A percentile compares a stretch with the other conserved stretches of the same genome.
Evolutionary conservation across 2,329 filamentous ascomycete genomes (phyloP).

Genomic region (Helotiales sp.): DNA sequence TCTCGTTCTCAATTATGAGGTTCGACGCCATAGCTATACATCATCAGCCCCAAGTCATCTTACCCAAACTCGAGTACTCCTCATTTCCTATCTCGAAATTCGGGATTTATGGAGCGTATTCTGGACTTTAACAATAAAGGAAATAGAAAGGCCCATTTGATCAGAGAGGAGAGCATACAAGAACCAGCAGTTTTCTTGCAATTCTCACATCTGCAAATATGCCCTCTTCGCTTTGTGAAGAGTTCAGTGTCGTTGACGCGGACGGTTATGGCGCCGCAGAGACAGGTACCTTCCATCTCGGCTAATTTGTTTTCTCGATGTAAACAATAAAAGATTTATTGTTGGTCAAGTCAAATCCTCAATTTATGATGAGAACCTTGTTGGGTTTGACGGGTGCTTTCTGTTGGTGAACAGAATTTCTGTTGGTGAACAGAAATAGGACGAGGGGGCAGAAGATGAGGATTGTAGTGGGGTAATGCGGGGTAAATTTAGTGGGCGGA

Average conservation of each 20-base stretch:
- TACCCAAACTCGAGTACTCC: not conserved
- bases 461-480: conserved; percentile 4
- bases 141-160: not conserved
- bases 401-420: too few relatives aligned
- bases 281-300: conserved; percentile 47
- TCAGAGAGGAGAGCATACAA: conserved; percentile 14
- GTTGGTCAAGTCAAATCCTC: conserved; percentile 12
- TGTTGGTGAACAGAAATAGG: not conserved
- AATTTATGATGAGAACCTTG: not conserved
- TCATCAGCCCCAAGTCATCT: not conserved
- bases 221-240: conserved; percentile 51
- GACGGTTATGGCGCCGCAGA: conserved; percentile 54
- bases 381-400: conserved; percentile 1
- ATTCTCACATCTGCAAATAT: conserved; percentile 57
- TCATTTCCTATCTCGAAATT: too few relatives aligned
- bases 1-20: conserved; percentile 44
- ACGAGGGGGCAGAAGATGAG: not conserved
- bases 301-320: not conserved
- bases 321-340: too few relatives aligned
- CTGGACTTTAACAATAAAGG: too few relatives aligned
- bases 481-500: not conserved
- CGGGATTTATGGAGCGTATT: too few relatives aligned
- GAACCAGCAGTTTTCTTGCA: conserved; percentile 54
- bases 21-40: conserved; percentile 34
- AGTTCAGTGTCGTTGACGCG: conserved; percentile 54